Evolutionary conservation across 306 rosid species (phyloP).

Genomic region (Phaseolus lunatus): DNA sequence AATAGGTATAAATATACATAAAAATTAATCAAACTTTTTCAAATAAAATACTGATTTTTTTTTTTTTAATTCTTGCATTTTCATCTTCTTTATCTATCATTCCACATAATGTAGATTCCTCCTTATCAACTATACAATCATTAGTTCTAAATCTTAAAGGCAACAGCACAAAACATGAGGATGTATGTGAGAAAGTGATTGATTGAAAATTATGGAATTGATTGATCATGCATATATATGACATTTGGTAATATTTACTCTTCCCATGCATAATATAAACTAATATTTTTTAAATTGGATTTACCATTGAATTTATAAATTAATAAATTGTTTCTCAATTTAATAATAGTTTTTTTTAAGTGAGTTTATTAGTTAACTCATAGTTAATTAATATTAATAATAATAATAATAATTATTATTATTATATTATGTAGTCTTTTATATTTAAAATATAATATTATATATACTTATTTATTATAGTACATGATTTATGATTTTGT

Average conservation of each 20-base stretch:
- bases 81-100: not conserved
- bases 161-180: not conserved
- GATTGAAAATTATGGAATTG: constrained; percentile 17
- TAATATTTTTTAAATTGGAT: no score
- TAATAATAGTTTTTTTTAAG: no score
- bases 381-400: no score
- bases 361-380: no score
- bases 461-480: no score
- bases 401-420: no score
- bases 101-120: not conserved
- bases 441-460: no score
- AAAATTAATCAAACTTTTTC: not conserved
- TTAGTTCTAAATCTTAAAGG: not conserved
- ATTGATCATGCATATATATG: not conserved
- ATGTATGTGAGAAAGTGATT: not conserved
- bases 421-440: no score
- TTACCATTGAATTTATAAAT: no score
- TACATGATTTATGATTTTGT: no score
- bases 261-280: not conserved
- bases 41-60: not conserved
- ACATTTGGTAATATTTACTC: not conserved
- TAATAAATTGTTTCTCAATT: no score
- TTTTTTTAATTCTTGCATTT: not conserved
- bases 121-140: not conserved
- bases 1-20: not conserved